Conservation (phyloP, 1,284 basidiomycete genomes). For the Leccinum solheimii region DNA sequence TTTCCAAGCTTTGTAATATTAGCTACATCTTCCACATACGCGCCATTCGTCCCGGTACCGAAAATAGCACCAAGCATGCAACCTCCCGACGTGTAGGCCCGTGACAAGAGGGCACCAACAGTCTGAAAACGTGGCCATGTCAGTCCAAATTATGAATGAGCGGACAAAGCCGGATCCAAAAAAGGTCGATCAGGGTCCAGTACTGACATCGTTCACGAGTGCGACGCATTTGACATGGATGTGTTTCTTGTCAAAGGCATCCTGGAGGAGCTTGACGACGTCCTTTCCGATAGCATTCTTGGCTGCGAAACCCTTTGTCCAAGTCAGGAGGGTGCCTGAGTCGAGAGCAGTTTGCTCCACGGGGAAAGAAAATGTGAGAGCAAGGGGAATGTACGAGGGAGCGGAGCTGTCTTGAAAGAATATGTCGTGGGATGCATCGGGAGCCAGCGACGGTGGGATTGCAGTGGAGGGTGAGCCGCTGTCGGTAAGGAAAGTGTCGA, state of each 20-base stretch:
- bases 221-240: conserved; percentile 94
- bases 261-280: conserved; percentile 89
- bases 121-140: conserved; percentile 54
- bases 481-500: conserved; percentile 91
- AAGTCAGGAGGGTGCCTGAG: conserved; percentile 87
- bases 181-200: not conserved
- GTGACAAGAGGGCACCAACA: conserved; percentile 90
- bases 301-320: conserved; percentile 96
- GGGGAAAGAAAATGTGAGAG: conserved; percentile 95
- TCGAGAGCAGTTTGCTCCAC: conserved; percentile 95
- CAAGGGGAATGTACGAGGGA: conserved; percentile 71
- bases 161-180: not conserved
- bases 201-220: conserved; percentile 90
- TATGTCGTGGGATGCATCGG: conserved; percentile 20
- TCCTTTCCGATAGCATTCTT: conserved; percentile 92
- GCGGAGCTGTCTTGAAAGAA: conserved; percentile 35
- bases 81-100: conserved; percentile 88
- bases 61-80: conserved; percentile 93
- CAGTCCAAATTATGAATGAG: not conserved
- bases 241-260: conserved; percentile 91
- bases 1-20: conserved; percentile 85
- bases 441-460: conserved; percentile 43
- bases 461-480: conserved; percentile 42
- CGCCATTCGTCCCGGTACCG: conserved; percentile 98
- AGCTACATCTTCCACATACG: conserved; percentile 86